phyloP scores from a whole-genome alignment of 805 yeast species.

The Saccharomycopsis olivae region DNA sequence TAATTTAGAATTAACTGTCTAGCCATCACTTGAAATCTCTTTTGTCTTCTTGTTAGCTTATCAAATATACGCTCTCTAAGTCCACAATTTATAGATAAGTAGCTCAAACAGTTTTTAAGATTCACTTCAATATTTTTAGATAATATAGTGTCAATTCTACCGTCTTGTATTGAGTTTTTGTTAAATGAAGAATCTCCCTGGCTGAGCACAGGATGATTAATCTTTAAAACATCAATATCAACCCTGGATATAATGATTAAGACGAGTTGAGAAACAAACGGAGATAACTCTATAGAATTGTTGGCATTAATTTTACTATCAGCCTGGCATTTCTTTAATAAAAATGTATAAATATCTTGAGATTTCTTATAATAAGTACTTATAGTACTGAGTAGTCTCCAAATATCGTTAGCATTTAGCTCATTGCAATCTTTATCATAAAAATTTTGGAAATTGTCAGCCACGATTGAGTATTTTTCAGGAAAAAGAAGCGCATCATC shows the following conservation, averaged over 20 bases:
- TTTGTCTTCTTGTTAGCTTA: conserved; percentile 12
- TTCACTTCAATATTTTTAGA: conserved; percentile 3
- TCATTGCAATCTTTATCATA: conserved; percentile 3
- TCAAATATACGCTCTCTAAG: conserved; percentile 16
- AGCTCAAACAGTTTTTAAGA: conserved; percentile 11
- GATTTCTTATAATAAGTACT: conserved; percentile 14
- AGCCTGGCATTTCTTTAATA: conserved; percentile 8
- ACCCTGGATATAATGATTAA: conserved; percentile 9
- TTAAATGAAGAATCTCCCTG: background rate
- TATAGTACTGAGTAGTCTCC: conserved; percentile 12
- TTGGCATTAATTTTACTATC: conserved; percentile 9
- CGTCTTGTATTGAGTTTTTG: background rate
- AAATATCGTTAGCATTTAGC: background rate
- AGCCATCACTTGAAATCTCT: conserved; percentile 8
- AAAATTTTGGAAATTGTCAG: conserved; percentile 17
- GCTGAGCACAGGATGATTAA: background rate
- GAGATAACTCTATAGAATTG: conserved; percentile 9
- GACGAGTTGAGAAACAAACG: conserved; percentile 10
- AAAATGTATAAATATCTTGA: conserved; percentile 3
- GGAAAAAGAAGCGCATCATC: background rate
- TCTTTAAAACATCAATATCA: conserved; percentile 14
- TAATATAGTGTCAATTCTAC: conserved; percentile 1
- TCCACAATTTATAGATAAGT: conserved; percentile 15
- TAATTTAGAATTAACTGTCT: conserved; percentile 13
- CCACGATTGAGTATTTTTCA: conserved; percentile 12